Conservation (phyloP, 2,329 filamentous ascomycete species). For the Neoarthrinium moseri region DNA sequence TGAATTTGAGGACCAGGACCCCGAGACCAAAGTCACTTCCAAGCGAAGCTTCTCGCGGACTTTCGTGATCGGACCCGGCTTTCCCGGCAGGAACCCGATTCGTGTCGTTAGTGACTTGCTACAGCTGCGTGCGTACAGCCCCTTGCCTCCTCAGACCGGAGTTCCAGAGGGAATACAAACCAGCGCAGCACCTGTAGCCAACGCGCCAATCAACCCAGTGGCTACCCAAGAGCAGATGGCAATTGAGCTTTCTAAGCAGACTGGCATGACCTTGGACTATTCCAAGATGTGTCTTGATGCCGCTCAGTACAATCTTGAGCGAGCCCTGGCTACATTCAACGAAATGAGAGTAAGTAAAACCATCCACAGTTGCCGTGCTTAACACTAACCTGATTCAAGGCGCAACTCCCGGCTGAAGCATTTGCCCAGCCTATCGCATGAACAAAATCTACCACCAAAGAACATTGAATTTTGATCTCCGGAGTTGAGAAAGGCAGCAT, state of each 20-base stretch:
- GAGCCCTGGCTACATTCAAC: slow-evolving; percentile 73
- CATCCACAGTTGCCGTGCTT: not conserved
- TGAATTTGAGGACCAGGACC: slow-evolving; percentile 75
- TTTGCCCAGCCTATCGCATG: slow-evolving; percentile 3
- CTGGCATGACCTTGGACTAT: slow-evolving; percentile 77
- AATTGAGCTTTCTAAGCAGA: slow-evolving; percentile 71
- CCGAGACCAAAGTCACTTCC: slow-evolving; percentile 51
- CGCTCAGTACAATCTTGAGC: slow-evolving; percentile 76
- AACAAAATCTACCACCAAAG: not conserved
- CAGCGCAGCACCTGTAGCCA: slow-evolving; percentile 19
- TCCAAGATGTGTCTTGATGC: slow-evolving; percentile 79
- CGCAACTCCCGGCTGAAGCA: slow-evolving; percentile 8
- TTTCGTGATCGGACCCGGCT: slow-evolving; percentile 76
- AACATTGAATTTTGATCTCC: not conserved
- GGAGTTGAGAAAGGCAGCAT: slow-evolving; percentile 9
- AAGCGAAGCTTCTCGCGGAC: slow-evolving; percentile 80
- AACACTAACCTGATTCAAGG: not conserved
- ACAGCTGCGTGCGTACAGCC: slow-evolving; percentile 64
- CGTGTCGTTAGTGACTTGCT: slow-evolving; percentile 80
- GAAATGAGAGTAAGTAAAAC: slow-evolving; percentile 63
- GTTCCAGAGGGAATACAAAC: slow-evolving; percentile 20
- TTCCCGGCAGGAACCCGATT: slow-evolving; percentile 60
- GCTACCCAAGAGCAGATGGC: slow-evolving; percentile 67
- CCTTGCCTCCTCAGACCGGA: slow-evolving; percentile 38
- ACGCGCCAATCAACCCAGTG: slow-evolving; percentile 29